phyloP scores from a whole-genome alignment of 495 filamentous ascomycete genomes.

The Lineolata rhizophorae region DNA sequence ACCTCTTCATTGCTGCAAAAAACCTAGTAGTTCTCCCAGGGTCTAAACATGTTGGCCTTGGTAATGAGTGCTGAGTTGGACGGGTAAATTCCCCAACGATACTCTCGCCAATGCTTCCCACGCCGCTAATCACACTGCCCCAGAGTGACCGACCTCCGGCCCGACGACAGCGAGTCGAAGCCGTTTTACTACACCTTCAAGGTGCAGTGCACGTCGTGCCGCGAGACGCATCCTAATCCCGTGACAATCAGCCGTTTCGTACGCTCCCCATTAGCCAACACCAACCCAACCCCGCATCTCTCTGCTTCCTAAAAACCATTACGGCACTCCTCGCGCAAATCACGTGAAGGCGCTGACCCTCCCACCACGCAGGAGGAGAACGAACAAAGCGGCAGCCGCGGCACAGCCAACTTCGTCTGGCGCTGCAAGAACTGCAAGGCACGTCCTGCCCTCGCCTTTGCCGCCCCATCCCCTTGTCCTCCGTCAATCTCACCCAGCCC shows the following conservation, averaged over 20 bases:
- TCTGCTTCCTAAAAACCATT: not conserved
- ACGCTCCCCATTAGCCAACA: constrained; percentile 15
- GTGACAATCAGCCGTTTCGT: constrained; percentile 80
- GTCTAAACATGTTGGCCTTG: constrained; percentile 48
- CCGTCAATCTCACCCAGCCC: constrained; percentile 1
- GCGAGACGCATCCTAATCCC: constrained; percentile 73
- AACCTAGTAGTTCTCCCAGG: not conserved
- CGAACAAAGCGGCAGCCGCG: constrained; percentile 73
- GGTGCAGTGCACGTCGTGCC: constrained; percentile 88
- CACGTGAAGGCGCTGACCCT: too few relatives aligned
- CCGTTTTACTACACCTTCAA: constrained; percentile 94
- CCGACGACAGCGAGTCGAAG: constrained; percentile 52
- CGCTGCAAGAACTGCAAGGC: constrained; percentile 62
- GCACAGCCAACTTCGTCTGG: constrained; percentile 97
- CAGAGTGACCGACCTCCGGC: constrained; percentile 76
- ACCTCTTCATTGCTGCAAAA: not conserved
- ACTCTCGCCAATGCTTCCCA: constrained; percentile 4
- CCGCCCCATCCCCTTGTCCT: not conserved
- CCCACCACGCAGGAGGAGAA: constrained; percentile 65
- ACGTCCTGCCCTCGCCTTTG: not conserved
- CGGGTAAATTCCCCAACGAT: constrained; percentile 30
- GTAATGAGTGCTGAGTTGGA: constrained; percentile 57
- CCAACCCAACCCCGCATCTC: not conserved
- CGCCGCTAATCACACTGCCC: constrained; percentile 6
- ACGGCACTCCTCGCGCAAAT: not conserved